Evolutionary conservation across 148 eudicot genomes (phyloP), one percentile per base, ranked within the genome.

Genomic region (Cornus kousa): DNA sequence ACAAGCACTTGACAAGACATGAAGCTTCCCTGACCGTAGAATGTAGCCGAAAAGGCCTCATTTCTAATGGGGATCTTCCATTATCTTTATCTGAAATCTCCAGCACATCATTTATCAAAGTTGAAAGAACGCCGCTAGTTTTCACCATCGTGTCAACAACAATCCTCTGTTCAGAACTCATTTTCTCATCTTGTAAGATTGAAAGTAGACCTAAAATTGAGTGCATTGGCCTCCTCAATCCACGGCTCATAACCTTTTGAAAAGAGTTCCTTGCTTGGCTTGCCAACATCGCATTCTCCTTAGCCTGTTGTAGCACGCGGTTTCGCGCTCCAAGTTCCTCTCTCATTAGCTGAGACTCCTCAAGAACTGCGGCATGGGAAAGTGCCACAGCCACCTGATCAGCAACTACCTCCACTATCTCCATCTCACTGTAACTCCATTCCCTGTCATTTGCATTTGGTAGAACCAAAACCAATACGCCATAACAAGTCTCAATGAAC

Each of bases 331-430:
- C 93, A 31, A 93, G 64, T 75, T 85, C 80, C 20, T 93, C 94
- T 68, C 93, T 87, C 91, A 93, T 91, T 32, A 78, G 82, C 72
- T 91, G 94, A 9, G 98, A 93, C 73, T 95, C 98, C 85, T 95
- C 98, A 3, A 95, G 86, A 16, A 95, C 87, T 4, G 96, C 88
- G 71, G 97, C 98, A 71, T 95, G 98, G 46, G 98, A 95, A 71
- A 95, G 84, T 23, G 98, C 98, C 72, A 95, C 96, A 53, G 97
- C 98, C 59, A 95, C 98, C 80, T 94, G 98, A 83, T 94, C 98
- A 37, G 98, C 97, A 68, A 92, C 95, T 55, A 87, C 98, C 77
- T 79, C 81, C 28, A 94, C 88, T 37, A 94, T 91, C 87, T 92
- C 98, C 68, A 90, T 86, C 78, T 94, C 98, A 16, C 83, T 82